Base-by-base conservation (phyloP, 2,329 filamentous ascomycete genomes). In the Dryadomyces quercivorus region DNA sequence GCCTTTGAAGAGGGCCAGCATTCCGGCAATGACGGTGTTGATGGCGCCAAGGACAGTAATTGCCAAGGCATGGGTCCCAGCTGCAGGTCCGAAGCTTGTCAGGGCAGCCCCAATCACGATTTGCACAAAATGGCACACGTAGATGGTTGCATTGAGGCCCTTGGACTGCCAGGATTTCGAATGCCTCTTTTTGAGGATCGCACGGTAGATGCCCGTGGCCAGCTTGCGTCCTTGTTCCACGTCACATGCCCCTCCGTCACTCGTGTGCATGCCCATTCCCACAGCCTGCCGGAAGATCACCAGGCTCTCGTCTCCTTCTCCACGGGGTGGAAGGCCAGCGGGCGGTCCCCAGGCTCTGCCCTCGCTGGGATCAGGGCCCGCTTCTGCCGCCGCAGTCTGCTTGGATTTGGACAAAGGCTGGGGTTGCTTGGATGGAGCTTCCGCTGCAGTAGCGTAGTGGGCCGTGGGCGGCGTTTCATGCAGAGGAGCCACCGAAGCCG, bases 21-120 rank as follows among this genome's bases (percentile, higher is more conserved):
- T 67, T 16, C 83, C 82, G 1, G 82, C 82, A 6, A 84, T 71
- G 3, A 82, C 66, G 2, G 80, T 84, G 61, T 85, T 86, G 12
- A 80, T 63, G 1, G 80, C 80, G 3, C 83, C 82, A 1, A 85
- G 68, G 0, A 78, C 64, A 10, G 78, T 80, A 63, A 85, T 78
- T 15, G 62, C 50, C 20, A 73, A 69, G 18, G 77, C 64, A 58
- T 83, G 74, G 16, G 74, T 67, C 2, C 75, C 70, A 16, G 74
- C 69, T 0, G 63, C 62, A 0, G 75, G 67, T 0, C 75, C 74
- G 9, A 77, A 64, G 0, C 72, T 69, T 1, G 75, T 75, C 13
- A 78, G 64, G 0, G 66, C 66, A 0, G 75, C 75, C 3, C 72
- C 74, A 49, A 76, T 67, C 43, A 77, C 61, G 46, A 78, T 69